Conservation (phyloP, 192 early-diverging fungal genomes). For the Backusella tarrabulga region DNA sequence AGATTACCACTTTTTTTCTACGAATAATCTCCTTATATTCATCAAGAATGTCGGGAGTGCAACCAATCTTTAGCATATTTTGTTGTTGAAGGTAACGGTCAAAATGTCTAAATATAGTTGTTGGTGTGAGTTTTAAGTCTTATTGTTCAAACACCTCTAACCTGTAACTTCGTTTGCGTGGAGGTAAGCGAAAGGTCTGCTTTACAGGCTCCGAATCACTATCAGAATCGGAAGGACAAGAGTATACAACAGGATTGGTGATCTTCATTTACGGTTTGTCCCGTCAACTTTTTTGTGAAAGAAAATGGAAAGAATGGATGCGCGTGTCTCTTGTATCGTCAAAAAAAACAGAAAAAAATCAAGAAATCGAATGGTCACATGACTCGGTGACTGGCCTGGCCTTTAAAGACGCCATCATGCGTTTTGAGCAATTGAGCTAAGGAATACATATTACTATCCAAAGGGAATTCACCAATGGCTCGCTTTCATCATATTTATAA, state of each 20-base stretch:
- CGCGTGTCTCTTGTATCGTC: background rate
- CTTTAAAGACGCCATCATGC: background rate
- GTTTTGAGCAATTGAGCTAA: no score
- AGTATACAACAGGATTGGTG: constrained; percentile 3
- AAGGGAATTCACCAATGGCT: no score
- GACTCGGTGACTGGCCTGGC: background rate
- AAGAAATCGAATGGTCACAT: background rate
- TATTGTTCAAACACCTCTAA: background rate
- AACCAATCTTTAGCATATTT: background rate
- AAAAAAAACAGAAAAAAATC: background rate
- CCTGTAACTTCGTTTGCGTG: background rate
- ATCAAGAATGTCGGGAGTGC: background rate
- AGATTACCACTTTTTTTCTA: background rate
- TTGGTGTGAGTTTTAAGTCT: background rate
- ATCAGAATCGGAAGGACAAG: constrained; percentile 6
- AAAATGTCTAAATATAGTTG: background rate
- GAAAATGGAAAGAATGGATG: background rate
- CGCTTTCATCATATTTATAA: no score
- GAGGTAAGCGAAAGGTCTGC: background rate
- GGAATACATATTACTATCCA: no score
- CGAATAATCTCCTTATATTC: background rate
- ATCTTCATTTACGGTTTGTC: background rate
- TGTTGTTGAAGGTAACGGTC: background rate
- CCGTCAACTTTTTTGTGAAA: background rate
- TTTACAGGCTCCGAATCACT: background rate